Percentiles rank a stretch among this genome's conserved stretches.
Evolutionary conservation across 1,284 basidiomycete species (phyloP).

Genomic region (Trichosporon coremiiforme): DNA sequence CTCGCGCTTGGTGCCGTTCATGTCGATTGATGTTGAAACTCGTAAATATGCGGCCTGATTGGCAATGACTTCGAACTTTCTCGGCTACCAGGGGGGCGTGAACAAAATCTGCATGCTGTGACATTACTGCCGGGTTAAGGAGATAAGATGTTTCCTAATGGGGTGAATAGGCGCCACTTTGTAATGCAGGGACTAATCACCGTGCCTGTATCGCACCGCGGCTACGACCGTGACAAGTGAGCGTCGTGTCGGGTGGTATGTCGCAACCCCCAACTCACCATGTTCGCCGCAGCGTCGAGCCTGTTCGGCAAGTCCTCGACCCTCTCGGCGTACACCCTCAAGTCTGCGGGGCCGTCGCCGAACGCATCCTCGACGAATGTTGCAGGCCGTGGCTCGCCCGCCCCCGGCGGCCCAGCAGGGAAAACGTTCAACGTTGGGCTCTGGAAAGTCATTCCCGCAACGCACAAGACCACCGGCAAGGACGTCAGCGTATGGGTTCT

Average conservation of each 20-base stretch:
- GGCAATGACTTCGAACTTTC: conserved; percentile 26
- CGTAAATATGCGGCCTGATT: not conserved
- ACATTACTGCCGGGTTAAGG: not conserved
- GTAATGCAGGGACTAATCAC: not conserved
- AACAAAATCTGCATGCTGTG: not conserved
- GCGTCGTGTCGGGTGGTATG: not conserved
- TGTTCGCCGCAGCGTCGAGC: conserved; percentile 87
- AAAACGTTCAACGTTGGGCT: conserved; percentile 70
- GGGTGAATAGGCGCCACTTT: not conserved
- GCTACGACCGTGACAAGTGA: conserved; percentile 5
- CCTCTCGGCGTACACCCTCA: conserved; percentile 76
- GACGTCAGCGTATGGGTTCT: conserved; percentile 86
- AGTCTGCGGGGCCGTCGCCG: conserved; percentile 42
- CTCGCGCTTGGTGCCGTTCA: conserved; percentile 45
- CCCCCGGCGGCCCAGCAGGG: conserved; percentile 2
- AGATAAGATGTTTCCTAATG: conserved; percentile 1
- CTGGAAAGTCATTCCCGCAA: conserved; percentile 81
- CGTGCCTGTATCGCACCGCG: conserved; percentile 8
- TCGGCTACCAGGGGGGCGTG: conserved; percentile 9
- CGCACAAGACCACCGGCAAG: conserved; percentile 83
- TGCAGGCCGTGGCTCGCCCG: conserved; percentile 56
- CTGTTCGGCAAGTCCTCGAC: conserved; percentile 86
- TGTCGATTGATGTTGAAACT: conserved; percentile 24
- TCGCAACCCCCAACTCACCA: conserved; percentile 43
- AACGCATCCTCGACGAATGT: conserved; percentile 50